These are phyloP conservation scores for Calocybe cyanea DNA, from an alignment of 768 basidiomycete species.

Conservation along the genomic window DNA sequence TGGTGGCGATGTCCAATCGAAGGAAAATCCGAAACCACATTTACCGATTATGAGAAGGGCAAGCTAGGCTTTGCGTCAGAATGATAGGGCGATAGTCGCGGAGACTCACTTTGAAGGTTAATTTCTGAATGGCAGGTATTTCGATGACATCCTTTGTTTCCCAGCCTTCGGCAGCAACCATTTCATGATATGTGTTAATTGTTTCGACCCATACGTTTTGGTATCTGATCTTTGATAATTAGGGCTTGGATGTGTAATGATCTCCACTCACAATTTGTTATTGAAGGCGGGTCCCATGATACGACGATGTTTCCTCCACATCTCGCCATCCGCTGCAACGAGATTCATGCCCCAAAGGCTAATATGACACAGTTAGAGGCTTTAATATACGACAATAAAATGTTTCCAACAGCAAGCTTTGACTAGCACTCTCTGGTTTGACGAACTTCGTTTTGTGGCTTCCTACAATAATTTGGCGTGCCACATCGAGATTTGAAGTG, in stretches of 20 bases:
- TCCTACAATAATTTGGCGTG: slow-evolving; percentile 38
- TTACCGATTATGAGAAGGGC: slow-evolving; percentile 38
- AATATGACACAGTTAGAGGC: slow-evolving; percentile 16
- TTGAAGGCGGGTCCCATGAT: slow-evolving; percentile 43
- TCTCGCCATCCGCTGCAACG: slow-evolving; percentile 38
- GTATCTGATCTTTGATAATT: no score
- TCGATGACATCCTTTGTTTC: slow-evolving; percentile 10
- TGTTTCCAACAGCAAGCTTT: slow-evolving; percentile 25
- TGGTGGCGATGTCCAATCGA: slow-evolving; percentile 36
- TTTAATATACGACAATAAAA: background rate
- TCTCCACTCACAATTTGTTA: slow-evolving; percentile 30
- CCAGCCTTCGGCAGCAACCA: slow-evolving; percentile 27
- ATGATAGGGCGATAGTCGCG: no score
- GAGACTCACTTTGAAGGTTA: background rate
- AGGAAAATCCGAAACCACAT: slow-evolving; percentile 42
- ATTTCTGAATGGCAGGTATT: slow-evolving; percentile 10
- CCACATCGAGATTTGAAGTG: slow-evolving; percentile 44
- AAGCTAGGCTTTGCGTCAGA: slow-evolving; percentile 23
- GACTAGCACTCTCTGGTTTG: slow-evolving; percentile 33
- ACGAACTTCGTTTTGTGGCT: slow-evolving; percentile 35
- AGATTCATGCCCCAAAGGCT: slow-evolving; percentile 46
- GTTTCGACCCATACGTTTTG: slow-evolving; percentile 30
- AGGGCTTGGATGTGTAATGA: no score
- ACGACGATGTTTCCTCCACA: slow-evolving; percentile 43
- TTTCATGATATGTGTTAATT: slow-evolving; percentile 23